Evolutionary conservation across 164 flowering plant genomes (phyloP), one percentile per base, ranked within the genome.

Genomic region (Vitis rotundifolia): DNA sequence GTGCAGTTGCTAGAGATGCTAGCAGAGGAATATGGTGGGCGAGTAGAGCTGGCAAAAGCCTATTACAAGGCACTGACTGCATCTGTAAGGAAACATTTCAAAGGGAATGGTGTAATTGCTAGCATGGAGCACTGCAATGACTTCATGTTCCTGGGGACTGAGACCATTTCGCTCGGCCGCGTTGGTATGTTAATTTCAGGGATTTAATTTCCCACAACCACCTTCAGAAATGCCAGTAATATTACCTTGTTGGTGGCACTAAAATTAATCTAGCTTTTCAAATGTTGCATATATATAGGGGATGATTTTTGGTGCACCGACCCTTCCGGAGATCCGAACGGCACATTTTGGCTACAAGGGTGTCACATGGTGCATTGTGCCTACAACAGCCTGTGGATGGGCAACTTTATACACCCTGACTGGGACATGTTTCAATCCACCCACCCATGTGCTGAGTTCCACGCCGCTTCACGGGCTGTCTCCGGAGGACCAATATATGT

Each of bases 371-470:
- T 87, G 59, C 92, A 88, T 59, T 87, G 92, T 66, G 91, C 92
- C 22, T 90, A 87, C 85, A 91, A 91, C 63, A 89, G 93, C 76
- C 60, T 89, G 54, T 89, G 93, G 91, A 86, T 89, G 88, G 96
- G 91, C 53, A 81, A 87, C 57, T 80, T 91, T 73, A 85, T 91
- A 15, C 93, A 85, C 49, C 93, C 92, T 0, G 93, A 91, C 66
- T 91, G 96, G 96, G 93, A 91, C 75, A 91, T 89, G 91, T 91
- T 91, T 80, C 93, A 88, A 55, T 83, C 93, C 1, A 84, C 88
- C 3, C 96, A 91, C 59, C 90, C 90, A 26, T 86, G 93, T 64
- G 93, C 96, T 5, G 79, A 63, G 65, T 91, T 86, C 73, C 96
- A 91, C 68, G 96, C 96, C 19, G 91, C 90, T 8, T 91, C 96